Evolutionary conservation across 352 stramenopile species (phyloP).

Genomic region (Pythium myriotylum): DNA sequence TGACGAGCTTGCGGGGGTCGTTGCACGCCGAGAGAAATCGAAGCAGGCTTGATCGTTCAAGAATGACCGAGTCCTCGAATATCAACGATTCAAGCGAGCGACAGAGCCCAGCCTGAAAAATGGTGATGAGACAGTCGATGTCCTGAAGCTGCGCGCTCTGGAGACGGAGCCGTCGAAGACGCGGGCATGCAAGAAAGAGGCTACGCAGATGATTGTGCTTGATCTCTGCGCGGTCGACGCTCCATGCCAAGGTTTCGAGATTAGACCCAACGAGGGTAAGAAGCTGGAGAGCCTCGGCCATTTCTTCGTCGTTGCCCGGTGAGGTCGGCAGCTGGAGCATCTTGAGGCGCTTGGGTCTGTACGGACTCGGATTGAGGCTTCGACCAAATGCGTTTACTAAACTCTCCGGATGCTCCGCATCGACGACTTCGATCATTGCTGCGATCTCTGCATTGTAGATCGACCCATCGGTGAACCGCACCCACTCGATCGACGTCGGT

Average conservation of each 20-base stretch:
- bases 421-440: constrained; percentile 11
- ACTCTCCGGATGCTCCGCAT: neutral
- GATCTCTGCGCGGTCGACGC: constrained; percentile 15
- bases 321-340: constrained; percentile 17
- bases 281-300: constrained; percentile 12
- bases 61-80: constrained; percentile 20
- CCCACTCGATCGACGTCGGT: constrained; percentile 15
- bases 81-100: constrained; percentile 11
- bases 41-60: constrained; percentile 15
- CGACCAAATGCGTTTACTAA: neutral
- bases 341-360: constrained; percentile 8
- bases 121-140: neutral
- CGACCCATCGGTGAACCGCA: constrained; percentile 15
- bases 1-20: neutral
- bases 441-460: constrained; percentile 8
- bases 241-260: constrained; percentile 12
- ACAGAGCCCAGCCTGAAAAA: constrained; percentile 4
- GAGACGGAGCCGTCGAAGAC: constrained; percentile 12
- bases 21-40: constrained; percentile 11
- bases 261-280: neutral
- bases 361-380: too few species aligned
- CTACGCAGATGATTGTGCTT: constrained; percentile 7
- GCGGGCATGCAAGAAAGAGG: constrained; percentile 9
- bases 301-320: constrained; percentile 15
- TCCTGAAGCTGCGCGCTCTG: constrained; percentile 19